Percentiles rank a stretch among this genome's conserved stretches.
phyloP scores from a whole-genome alignment of 2,329 filamentous ascomycete species.

The Corinectria fuckeliana region DNA sequence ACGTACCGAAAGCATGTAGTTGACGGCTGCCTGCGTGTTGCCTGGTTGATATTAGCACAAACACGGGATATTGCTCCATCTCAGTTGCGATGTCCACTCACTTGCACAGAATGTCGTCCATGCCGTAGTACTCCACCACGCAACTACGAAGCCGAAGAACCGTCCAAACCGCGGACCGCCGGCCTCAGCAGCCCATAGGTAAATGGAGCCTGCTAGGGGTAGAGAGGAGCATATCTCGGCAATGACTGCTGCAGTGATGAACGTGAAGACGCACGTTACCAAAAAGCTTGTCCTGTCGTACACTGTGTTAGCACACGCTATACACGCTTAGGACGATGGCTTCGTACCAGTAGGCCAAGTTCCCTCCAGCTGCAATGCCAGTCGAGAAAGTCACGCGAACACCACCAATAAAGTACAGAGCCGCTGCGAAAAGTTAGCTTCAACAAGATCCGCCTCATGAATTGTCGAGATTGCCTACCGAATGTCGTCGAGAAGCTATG shows the following conservation, averaged over 20 bases:
- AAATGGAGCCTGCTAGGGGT: slow-evolving; percentile 65
- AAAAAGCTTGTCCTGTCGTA: slow-evolving; percentile 62
- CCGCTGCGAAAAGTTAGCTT: slow-evolving; percentile 51
- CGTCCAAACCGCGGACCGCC: slow-evolving; percentile 62
- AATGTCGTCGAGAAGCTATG: slow-evolving; percentile 67
- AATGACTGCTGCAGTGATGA: slow-evolving; percentile 65
- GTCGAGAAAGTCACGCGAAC: slow-evolving; percentile 68
- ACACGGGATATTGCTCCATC: background rate
- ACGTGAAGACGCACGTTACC: slow-evolving; percentile 65
- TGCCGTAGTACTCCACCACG: slow-evolving; percentile 68
- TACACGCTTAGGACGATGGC: background rate
- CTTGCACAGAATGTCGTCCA: slow-evolving; percentile 66
- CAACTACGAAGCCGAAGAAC: slow-evolving; percentile 65
- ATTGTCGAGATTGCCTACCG: slow-evolving; percentile 46
- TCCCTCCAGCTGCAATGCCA: slow-evolving; percentile 66
- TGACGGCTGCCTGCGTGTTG: slow-evolving; percentile 57
- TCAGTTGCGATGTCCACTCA: slow-evolving; percentile 22
- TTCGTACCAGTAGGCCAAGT: slow-evolving; percentile 63
- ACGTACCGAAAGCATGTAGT: slow-evolving; percentile 59
- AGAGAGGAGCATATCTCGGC: slow-evolving; percentile 67
- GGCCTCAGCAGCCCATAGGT: slow-evolving; percentile 66
- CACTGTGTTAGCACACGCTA: slow-evolving; percentile 1
- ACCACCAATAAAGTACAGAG: slow-evolving; percentile 66
- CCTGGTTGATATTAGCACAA: slow-evolving; percentile 32
- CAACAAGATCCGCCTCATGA: background rate